phyloP scores from a whole-genome alignment of 2,329 filamentous ascomycete species.

The Xylaria polymorpha region DNA sequence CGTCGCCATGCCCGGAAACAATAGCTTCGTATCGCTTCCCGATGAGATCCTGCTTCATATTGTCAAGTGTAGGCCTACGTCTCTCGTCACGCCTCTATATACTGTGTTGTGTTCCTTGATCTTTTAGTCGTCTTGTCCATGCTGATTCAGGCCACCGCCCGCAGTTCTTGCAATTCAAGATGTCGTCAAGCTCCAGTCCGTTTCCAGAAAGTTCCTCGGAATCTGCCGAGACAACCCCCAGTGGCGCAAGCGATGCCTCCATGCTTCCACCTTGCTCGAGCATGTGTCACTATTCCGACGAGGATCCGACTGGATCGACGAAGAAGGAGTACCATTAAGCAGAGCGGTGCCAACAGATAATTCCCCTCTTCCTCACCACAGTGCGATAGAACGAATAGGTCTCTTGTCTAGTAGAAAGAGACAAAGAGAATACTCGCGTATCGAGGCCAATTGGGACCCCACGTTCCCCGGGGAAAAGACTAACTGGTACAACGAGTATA shows the following conservation, averaged over 20 bases:
- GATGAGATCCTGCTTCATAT: slow-evolving; percentile 74
- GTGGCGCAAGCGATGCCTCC: slow-evolving; percentile 82
- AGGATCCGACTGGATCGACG: slow-evolving; percentile 54
- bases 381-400: slow-evolving; percentile 44
- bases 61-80: slow-evolving; percentile 64
- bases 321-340: slow-evolving; percentile 43
- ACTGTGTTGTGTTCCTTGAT: slow-evolving; percentile 12
- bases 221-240: slow-evolving; percentile 79
- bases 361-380: slow-evolving; percentile 46
- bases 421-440: slow-evolving; percentile 60
- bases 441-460: slow-evolving; percentile 86
- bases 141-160: slow-evolving; percentile 4
- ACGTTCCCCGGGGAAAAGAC: slow-evolving; percentile 76
- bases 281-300: slow-evolving; percentile 64
- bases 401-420: slow-evolving; percentile 44
- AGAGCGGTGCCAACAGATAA: slow-evolving; percentile 40
- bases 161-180: slow-evolving; percentile 68
- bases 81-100: slow-evolving; percentile 22
- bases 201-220: slow-evolving; percentile 72
- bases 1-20: slow-evolving; percentile 41
- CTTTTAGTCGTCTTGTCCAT: neutral
- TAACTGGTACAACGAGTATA: slow-evolving; percentile 90
- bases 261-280: slow-evolving; percentile 73
- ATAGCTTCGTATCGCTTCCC: slow-evolving; percentile 65
- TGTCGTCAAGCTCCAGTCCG: slow-evolving; percentile 74